Conservation (phyloP, 345 rosid species). For the Erucastrum elatum region DNA sequence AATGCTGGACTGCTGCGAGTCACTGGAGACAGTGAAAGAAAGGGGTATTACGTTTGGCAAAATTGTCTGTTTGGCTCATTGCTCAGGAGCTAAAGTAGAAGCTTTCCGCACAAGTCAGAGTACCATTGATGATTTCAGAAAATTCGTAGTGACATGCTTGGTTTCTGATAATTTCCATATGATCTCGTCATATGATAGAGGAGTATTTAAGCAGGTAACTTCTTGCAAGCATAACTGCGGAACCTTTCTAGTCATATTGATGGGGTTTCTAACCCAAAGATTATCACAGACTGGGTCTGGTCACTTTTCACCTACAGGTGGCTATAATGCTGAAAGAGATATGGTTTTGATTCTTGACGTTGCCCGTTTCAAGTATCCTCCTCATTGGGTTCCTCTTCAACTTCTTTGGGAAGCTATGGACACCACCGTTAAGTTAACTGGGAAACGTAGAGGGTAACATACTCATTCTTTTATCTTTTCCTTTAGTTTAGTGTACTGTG, state of each 20-base stretch:
- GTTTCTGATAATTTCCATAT: conserved; percentile 72
- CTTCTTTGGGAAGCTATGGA: conserved; percentile 98
- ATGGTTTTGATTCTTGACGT: conserved; percentile 96
- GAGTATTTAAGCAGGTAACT: conserved; percentile 64
- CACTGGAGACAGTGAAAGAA: conserved; percentile 75
- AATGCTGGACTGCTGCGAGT: conserved; percentile 94
- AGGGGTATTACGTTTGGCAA: conserved; percentile 94
- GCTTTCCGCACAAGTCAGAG: conserved; percentile 81
- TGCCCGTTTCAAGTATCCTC: conserved; percentile 97
- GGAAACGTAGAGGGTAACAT: conserved; percentile 72
- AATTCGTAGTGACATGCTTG: conserved; percentile 53
- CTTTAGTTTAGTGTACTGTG: neutral
- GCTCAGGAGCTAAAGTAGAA: conserved; percentile 91
- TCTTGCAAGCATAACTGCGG: neutral
- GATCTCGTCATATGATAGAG: conserved; percentile 84
- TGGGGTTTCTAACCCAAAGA: neutral
- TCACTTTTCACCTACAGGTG: conserved; percentile 96
- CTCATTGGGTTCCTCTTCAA: conserved; percentile 94
- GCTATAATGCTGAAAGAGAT: conserved; percentile 81
- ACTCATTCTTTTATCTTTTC: neutral
- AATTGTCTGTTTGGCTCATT: conserved; percentile 79
- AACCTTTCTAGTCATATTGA: neutral
- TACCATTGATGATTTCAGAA: conserved; percentile 71
- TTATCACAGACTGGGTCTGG: conserved; percentile 81
- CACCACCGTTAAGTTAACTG: conserved; percentile 60